Evolutionary conservation across 2,329 filamentous ascomycete species (phyloP).

Genomic region (Fusarium oxysporum): DNA sequence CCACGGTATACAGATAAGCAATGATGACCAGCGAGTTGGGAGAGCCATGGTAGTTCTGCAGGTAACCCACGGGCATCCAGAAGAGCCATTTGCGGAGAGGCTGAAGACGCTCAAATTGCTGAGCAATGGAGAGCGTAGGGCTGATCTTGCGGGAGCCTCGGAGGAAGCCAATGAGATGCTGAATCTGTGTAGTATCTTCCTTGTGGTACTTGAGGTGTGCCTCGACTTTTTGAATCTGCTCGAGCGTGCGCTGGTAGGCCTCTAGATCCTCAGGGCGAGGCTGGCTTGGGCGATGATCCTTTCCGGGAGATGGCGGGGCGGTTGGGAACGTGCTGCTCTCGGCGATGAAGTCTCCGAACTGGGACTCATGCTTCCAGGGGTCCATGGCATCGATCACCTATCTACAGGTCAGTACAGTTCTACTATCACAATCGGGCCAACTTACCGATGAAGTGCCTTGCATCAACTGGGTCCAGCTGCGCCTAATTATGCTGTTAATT

Average conservation of each 20-base stretch:
- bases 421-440: conserved; percentile 29
- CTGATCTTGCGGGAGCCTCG: conserved; percentile 78
- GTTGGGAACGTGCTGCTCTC: conserved; percentile 81
- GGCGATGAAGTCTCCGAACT: conserved; percentile 84
- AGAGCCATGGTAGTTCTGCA: conserved; percentile 81
- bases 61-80: conserved; percentile 88
- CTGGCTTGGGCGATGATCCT: conserved; percentile 70
- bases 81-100: conserved; percentile 93
- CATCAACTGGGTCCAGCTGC: conserved; percentile 92
- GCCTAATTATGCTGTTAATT: conserved; percentile 67
- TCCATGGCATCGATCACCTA: conserved; percentile 93
- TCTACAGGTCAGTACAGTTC: conserved; percentile 27
- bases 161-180: conserved; percentile 78
- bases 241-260: conserved; percentile 73
- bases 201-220: conserved; percentile 74
- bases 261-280: conserved; percentile 77
- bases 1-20: conserved; percentile 91
- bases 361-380: conserved; percentile 88
- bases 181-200: conserved; percentile 75
- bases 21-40: conserved; percentile 84
- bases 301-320: conserved; percentile 71
- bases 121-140: conserved; percentile 76
- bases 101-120: conserved; percentile 91
- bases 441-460: conserved; percentile 89
- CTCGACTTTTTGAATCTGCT: conserved; percentile 76